phyloP scores from a whole-genome alignment of 805 yeast species.

The Candida parachauliodes region DNA sequence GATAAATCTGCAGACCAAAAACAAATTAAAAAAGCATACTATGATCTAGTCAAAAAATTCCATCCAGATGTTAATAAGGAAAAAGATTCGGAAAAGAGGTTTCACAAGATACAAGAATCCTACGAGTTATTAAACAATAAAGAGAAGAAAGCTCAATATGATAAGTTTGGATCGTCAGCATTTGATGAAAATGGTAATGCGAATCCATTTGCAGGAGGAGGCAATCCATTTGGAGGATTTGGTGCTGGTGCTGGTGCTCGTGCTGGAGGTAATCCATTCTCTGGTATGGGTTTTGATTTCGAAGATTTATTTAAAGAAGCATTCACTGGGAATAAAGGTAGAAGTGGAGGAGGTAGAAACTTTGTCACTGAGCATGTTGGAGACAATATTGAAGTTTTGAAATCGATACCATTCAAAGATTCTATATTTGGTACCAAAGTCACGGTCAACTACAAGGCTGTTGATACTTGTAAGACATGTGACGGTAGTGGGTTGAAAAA shows the following conservation, averaged over 20 bases:
- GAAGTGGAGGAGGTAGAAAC: constrained; percentile 36
- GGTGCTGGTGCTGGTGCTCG: constrained; percentile 35
- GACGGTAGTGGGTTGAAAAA: constrained; percentile 79
- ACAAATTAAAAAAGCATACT: constrained; percentile 94
- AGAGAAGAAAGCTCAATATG: constrained; percentile 81
- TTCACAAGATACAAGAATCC: constrained; percentile 91
- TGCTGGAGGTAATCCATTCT: constrained; percentile 41
- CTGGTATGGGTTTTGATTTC: constrained; percentile 48
- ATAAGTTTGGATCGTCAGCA: constrained; percentile 86
- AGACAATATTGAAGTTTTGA: constrained; percentile 78
- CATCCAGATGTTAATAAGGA: constrained; percentile 98
- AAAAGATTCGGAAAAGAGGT: constrained; percentile 78
- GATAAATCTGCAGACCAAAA: constrained; percentile 63
- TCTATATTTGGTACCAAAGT: constrained; percentile 77
- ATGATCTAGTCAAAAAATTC: constrained; percentile 85
- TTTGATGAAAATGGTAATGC: constrained; percentile 59
- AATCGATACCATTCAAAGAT: constrained; percentile 76
- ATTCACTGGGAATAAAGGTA: constrained; percentile 39
- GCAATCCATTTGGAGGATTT: constrained; percentile 39
- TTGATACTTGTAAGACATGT: constrained; percentile 77
- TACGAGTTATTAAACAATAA: constrained; percentile 89
- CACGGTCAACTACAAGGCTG: constrained; percentile 64
- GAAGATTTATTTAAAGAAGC: constrained; percentile 48
- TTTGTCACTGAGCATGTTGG: constrained; percentile 81
- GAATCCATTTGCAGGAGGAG: constrained; percentile 49